phyloP scores from a whole-genome alignment of 2,329 filamentous ascomycete genomes.

The Exophiala bonariae region DNA sequence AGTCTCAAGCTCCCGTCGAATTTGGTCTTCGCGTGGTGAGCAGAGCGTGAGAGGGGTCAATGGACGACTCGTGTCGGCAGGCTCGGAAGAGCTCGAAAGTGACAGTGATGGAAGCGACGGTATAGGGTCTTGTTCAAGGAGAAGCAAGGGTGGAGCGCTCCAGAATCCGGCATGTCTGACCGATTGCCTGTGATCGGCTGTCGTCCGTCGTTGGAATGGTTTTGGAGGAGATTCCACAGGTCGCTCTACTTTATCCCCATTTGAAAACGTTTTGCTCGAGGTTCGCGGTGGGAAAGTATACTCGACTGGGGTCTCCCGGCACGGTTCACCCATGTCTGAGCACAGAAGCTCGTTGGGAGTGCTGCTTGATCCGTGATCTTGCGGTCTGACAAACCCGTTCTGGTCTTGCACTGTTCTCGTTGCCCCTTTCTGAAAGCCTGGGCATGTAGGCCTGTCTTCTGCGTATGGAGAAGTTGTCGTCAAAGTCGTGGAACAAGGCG shows the following conservation, averaged over 20 bases:
- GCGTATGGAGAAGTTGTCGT: too few species aligned
- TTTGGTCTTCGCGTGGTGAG: conserved; percentile 21
- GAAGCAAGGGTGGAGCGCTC: not conserved
- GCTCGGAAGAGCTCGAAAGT: conserved; percentile 10
- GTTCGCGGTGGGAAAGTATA: conserved; percentile 13
- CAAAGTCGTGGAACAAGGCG: too few species aligned
- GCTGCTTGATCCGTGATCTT: not conserved
- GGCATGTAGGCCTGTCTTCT: too few species aligned
- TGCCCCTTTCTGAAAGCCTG: too few species aligned
- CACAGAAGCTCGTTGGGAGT: not conserved
- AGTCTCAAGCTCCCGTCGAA: conserved; percentile 22
- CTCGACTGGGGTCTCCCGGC: not conserved
- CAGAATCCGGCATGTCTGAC: conserved; percentile 15
- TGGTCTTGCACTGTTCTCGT: too few species aligned
- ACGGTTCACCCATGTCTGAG: conserved; percentile 4
- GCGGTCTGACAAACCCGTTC: not conserved
- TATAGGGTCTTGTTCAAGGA: conserved; percentile 3
- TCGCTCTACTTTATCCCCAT: not conserved
- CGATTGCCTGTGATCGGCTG: conserved; percentile 3
- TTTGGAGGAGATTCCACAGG: too few species aligned
- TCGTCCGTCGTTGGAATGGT: conserved; percentile 2
- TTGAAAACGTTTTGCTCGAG: conserved; percentile 8
- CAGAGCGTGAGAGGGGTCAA: conserved; percentile 13
- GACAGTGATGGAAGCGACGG: conserved; percentile 12
- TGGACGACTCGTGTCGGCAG: conserved; percentile 13